Base-by-base conservation (phyloP, 106 monocot species). In the Apostasia shenzhenica region DNA sequence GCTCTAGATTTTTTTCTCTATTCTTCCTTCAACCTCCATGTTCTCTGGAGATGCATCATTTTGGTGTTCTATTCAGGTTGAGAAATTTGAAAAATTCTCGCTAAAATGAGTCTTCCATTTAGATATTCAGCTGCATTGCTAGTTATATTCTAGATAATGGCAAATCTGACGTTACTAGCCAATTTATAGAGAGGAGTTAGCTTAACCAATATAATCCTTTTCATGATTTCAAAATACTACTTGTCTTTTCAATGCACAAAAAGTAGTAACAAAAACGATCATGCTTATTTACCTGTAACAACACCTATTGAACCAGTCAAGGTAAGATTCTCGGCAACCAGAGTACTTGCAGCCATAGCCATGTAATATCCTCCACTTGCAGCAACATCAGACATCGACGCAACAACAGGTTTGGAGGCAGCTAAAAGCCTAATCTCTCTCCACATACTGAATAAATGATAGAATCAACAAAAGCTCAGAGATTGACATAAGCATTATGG, bases 281-380 rank as follows among this genome's bases (percentile, higher is more conserved):
- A 11, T 8, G 61, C 1, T 42, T 62, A 66, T 63, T 80, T 40
- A 88, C 95, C 95, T 90, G 87, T 87, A 26, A 99, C 99, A 67
- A 99, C 99, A 68, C 99, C 99, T 72, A 99, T 85, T 41, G 99
- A 99, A 57, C 99, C 99, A 58, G 99, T 99, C 70, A 99, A 71
- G 2, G 99, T 93, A 49, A 99, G 87, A 40, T 85, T 93, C 79
- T 99, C 99, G 57, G 99, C 89, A 63, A 99, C 79, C 72, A 93
- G 85, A 58, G 75, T 69, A 54, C 67, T 77, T 64, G 92, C 92
- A 75, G 87, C 99, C 99, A 99, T 99, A 47, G 92, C 92, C 87
- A 99, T 90, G 77, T 99, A 99, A 58, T 99, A 99, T 59, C 99
- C 99, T 57, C 99, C 99, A 80, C 99, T 99, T 76, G 99, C 99